These are phyloP conservation scores for Ustilago esculenta DNA, from an alignment of 1,284 basidiomycete species.

Conservation along the genomic window DNA sequence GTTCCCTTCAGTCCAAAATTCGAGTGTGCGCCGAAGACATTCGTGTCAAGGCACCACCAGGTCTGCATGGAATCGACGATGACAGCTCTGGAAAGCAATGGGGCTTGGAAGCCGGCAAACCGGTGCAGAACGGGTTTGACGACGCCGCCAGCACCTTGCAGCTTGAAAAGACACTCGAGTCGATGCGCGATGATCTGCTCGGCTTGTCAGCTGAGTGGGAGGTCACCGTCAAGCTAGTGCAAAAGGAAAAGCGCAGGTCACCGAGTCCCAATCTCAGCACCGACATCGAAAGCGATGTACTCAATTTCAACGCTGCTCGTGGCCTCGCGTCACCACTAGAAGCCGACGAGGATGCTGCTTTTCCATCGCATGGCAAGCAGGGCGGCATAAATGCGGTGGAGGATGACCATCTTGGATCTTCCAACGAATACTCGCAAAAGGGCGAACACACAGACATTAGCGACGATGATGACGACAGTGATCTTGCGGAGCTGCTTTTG, in stretches of 20 bases:
- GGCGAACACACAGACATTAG: not conserved
- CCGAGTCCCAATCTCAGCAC: slow-evolving; percentile 24
- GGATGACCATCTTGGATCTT: not conserved
- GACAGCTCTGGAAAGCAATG: not conserved
- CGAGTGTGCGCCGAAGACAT: slow-evolving; percentile 61
- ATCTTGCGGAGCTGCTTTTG: slow-evolving; percentile 32
- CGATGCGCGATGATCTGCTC: slow-evolving; percentile 60
- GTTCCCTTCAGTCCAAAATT: slow-evolving; percentile 65
- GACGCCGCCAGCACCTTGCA: slow-evolving; percentile 16
- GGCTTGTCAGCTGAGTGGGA: slow-evolving; percentile 63
- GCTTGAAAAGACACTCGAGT: slow-evolving; percentile 49
- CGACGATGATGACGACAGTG: slow-evolving; percentile 37
- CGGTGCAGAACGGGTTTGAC: not conserved
- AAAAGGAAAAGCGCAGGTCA: slow-evolving; percentile 35
- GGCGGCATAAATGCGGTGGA: too few species aligned
- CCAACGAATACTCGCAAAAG: not conserved
- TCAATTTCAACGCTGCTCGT: slow-evolving; percentile 14
- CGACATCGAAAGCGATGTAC: slow-evolving; percentile 19
- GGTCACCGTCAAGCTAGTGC: slow-evolving; percentile 49
- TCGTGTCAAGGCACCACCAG: slow-evolving; percentile 25
- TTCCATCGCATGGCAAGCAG: slow-evolving; percentile 3
- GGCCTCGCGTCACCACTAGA: slow-evolving; percentile 51
- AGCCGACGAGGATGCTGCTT: slow-evolving; percentile 47
- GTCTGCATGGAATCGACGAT: slow-evolving; percentile 52
- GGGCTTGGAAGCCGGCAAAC: not conserved